Evolutionary conservation across 192 early-diverging fungal genomes (phyloP).

Genomic region (Diversispora eburnea): DNA sequence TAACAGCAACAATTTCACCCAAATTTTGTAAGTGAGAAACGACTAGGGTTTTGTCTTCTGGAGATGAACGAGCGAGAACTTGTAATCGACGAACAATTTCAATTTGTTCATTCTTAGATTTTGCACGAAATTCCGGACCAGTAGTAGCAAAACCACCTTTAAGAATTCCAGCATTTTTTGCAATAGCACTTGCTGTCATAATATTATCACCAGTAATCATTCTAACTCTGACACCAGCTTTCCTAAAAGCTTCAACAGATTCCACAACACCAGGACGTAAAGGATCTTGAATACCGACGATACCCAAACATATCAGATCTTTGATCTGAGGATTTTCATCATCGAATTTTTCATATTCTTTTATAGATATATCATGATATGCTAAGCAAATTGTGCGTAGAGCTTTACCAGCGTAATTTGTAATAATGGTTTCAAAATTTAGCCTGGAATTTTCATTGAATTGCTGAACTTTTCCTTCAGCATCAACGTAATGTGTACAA

Average conservation of each 20-base stretch:
- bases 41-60: slow-evolving; percentile 86
- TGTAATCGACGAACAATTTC: slow-evolving; percentile 65
- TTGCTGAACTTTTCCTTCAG: slow-evolving; percentile 43
- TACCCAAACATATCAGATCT: slow-evolving; percentile 60
- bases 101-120: slow-evolving; percentile 63
- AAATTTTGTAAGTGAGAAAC: slow-evolving; percentile 69
- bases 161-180: slow-evolving; percentile 80
- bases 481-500: slow-evolving; percentile 61
- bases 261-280: slow-evolving; percentile 76
- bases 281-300: slow-evolving; percentile 89
- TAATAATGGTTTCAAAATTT: slow-evolving; percentile 51
- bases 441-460: slow-evolving; percentile 43
- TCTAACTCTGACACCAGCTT: slow-evolving; percentile 82
- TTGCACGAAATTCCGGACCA: slow-evolving; percentile 72
- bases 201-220: slow-evolving; percentile 90
- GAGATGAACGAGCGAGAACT: slow-evolving; percentile 85
- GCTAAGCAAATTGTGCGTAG: slow-evolving; percentile 74
- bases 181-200: slow-evolving; percentile 89
- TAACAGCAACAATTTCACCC: slow-evolving; percentile 71
- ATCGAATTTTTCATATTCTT: slow-evolving; percentile 47
- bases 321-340: slow-evolving; percentile 54
- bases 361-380: slow-evolving; percentile 53
- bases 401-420: slow-evolving; percentile 57
- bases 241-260: slow-evolving; percentile 70
- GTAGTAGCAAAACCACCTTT: slow-evolving; percentile 71